Percentiles rank a stretch among this genome's conserved stretches.
These are phyloP conservation scores for Chondrus crispus DNA, from an alignment of 23 red algal genomes.

Conservation along the genomic window DNA sequence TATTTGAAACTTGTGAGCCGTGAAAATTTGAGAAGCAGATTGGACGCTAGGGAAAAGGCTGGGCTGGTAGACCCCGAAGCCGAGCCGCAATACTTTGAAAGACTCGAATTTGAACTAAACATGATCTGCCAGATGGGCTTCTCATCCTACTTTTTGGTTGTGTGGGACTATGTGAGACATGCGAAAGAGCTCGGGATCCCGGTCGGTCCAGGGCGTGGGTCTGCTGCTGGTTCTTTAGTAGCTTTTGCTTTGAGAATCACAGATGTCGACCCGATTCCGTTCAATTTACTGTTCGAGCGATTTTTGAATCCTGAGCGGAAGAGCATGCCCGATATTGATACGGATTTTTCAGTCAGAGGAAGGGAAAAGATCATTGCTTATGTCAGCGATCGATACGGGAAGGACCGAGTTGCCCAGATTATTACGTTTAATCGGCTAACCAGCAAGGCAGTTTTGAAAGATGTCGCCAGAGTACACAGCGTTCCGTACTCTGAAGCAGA, in stretches of 20 bases:
- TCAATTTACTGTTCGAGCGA: constrained; percentile 91
- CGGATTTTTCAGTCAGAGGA: constrained; percentile 87
- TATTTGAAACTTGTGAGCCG: constrained; percentile 43
- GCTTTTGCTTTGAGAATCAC: constrained; percentile 91
- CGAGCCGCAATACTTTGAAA: constrained; percentile 51
- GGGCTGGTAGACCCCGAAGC: background rate
- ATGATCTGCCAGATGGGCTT: constrained; percentile 85
- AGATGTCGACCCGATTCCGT: constrained; percentile 85
- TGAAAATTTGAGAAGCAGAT: constrained; percentile 6
- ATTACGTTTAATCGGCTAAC: constrained; percentile 93
- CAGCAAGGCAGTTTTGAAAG: constrained; percentile 85
- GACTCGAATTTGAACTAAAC: constrained; percentile 82
- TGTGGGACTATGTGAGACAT: constrained; percentile 91
- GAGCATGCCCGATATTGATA: constrained; percentile 96
- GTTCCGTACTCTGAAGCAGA: constrained; percentile 84
- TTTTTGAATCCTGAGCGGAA: constrained; percentile 92
- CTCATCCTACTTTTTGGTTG: constrained; percentile 92
- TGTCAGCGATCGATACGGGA: constrained; percentile 75
- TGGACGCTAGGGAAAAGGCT: background rate
- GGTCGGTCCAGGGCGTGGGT: constrained; percentile 94
- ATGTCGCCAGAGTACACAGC: constrained; percentile 85
- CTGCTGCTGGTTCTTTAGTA: constrained; percentile 93
- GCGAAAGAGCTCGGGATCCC: constrained; percentile 74
- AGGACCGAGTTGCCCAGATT: constrained; percentile 88
- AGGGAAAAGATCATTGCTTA: constrained; percentile 87